Conservation (phyloP, 305 asterid genomes). For the Fraxinus floribunda region DNA sequence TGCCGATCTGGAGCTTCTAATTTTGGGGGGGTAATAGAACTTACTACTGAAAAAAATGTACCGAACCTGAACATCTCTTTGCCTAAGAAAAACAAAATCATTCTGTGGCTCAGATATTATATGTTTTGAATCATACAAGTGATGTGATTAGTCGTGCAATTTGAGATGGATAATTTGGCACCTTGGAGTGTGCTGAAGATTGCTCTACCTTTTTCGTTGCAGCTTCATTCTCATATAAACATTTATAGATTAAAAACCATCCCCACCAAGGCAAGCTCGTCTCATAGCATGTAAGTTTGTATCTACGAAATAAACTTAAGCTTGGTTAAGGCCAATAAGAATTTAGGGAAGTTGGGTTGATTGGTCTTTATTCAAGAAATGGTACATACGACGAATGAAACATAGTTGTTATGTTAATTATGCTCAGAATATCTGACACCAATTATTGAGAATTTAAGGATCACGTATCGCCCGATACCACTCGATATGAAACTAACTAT, state of each 20-base stretch:
- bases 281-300: no score
- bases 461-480: no score
- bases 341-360: neutral
- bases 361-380: neutral
- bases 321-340: neutral
- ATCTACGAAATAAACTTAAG: no score
- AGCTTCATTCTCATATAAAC: conserved; percentile 41
- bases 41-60: neutral
- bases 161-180: conserved; percentile 50
- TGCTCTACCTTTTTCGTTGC: conserved; percentile 39
- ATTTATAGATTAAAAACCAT: conserved; percentile 37
- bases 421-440: no score
- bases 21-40: neutral
- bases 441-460: no score
- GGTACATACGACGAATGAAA: neutral
- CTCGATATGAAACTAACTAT: no score
- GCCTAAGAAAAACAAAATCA: neutral
- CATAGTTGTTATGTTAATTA: neutral
- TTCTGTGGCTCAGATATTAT: no score
- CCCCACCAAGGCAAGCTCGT: conserved; percentile 38
- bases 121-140: neutral
- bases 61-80: neutral
- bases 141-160: conserved; percentile 24
- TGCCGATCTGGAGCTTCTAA: no score
- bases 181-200: conserved; percentile 30